A percentile compares a stretch with the other conserved stretches of the same genome.
Conservation (phyloP, 2,329 filamentous ascomycete species). For the Fusarium albidum region DNA sequence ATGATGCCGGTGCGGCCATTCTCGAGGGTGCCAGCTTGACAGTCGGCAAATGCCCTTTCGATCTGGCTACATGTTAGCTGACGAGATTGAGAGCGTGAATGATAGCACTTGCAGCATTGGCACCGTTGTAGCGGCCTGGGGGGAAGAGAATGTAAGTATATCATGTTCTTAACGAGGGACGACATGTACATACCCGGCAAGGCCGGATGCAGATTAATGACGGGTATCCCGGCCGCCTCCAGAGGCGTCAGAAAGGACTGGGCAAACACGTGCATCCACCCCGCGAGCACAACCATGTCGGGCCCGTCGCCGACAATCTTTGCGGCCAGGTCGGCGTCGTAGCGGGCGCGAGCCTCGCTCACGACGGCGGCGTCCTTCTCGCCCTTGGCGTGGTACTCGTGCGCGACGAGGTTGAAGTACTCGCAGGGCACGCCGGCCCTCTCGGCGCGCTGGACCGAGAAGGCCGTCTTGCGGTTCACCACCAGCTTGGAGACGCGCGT, state of each 20-base stretch:
- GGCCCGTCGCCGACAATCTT: constrained; percentile 71
- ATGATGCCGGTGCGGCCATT: constrained; percentile 82
- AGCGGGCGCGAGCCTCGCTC: constrained; percentile 68
- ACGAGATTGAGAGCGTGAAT: too few species aligned
- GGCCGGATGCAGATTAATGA: constrained; percentile 86
- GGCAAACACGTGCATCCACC: constrained; percentile 87
- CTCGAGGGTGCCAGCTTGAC: constrained; percentile 67
- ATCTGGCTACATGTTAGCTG: constrained; percentile 53
- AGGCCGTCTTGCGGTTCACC: constrained; percentile 58
- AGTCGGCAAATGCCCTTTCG: constrained; percentile 77
- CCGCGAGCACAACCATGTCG: constrained; percentile 79
- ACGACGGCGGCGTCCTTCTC: constrained; percentile 67
- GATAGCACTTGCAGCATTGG: constrained; percentile 57
- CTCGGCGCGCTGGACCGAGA: constrained; percentile 51
- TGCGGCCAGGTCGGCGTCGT: constrained; percentile 77
- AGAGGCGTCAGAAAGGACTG: constrained; percentile 74
- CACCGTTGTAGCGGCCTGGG: constrained; percentile 77
- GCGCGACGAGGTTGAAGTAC: constrained; percentile 82
- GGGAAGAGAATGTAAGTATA: constrained; percentile 35
- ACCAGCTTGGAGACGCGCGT: constrained; percentile 56
- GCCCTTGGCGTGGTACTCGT: constrained; percentile 66
- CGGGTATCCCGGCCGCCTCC: constrained; percentile 65
- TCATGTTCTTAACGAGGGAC: too few species aligned
- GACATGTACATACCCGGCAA: constrained; percentile 66
- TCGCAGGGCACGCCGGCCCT: constrained; percentile 65